A percentile compares a stretch with the other conserved stretches of the same genome.
phyloP scores from a whole-genome alignment of 345 rosid species.

The Anacardium occidentale region DNA sequence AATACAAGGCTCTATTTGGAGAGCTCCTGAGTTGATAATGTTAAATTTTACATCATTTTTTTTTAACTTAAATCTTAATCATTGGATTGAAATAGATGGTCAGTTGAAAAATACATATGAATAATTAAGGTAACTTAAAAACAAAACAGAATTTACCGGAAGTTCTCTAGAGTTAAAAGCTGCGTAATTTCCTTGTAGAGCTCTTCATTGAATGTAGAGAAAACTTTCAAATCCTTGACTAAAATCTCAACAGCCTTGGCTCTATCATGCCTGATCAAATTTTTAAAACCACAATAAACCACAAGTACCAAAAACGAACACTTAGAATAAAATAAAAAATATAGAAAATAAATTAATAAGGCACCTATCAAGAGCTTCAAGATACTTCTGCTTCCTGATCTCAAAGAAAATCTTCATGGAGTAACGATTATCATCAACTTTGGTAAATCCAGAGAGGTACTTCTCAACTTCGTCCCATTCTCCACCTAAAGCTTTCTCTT shows the following conservation, averaged over 20 bases:
- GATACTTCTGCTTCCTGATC: conserved; percentile 62
- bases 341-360: neutral
- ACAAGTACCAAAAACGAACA: neutral
- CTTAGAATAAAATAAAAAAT: too few relatives aligned
- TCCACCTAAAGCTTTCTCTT: conserved; percentile 34
- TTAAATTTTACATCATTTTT: neutral
- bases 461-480: conserved; percentile 43
- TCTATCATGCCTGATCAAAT: conserved; percentile 65
- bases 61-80: neutral
- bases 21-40: neutral
- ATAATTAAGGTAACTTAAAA: neutral
- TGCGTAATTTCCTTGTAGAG: conserved; percentile 91
- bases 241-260: conserved; percentile 86
- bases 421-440: conserved; percentile 41
- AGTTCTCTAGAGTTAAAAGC: conserved; percentile 74
- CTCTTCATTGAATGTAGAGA: conserved; percentile 82
- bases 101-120: neutral
- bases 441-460: conserved; percentile 37
- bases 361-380: conserved; percentile 61
- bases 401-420: conserved; percentile 59
- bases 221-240: conserved; percentile 78
- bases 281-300: conserved; percentile 9
- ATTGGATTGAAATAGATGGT: too few relatives aligned
- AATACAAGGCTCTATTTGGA: neutral
- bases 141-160: conserved; percentile 47